Conservation (phyloP, 345 rosid genomes). For the Citrus unshiu region DNA sequence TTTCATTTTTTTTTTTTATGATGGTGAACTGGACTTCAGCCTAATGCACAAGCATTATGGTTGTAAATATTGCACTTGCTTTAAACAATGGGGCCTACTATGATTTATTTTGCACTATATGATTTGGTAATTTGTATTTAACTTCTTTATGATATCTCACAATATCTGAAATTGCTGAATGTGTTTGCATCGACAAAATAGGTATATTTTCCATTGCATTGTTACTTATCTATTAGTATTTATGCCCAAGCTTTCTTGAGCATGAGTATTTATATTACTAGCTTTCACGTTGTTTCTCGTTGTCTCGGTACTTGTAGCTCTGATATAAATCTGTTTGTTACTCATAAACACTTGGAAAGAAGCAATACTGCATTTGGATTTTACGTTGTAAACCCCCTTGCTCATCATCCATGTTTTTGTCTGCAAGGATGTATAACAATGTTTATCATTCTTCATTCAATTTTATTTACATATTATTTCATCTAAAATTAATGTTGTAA, state of each 20-base stretch:
- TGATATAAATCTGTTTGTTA: not conserved
- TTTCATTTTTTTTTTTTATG: not conserved
- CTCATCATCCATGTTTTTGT: not conserved
- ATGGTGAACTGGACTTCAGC: not conserved
- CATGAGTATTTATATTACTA: not conserved
- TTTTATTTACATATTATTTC: not conserved
- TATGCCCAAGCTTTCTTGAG: not conserved
- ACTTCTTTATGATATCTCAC: not conserved
- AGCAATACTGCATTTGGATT: not conserved
- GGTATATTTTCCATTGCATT: not conserved
- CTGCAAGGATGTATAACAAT: not conserved
- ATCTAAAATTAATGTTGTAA: not conserved
- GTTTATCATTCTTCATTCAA: not conserved
- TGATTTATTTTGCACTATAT: not conserved
- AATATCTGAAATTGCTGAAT: not conserved
- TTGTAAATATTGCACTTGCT: not conserved
- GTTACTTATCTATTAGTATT: not conserved
- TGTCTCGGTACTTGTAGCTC: not conserved
- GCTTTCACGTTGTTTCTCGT: not conserved
- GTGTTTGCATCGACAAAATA: not conserved
- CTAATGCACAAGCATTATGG: not conserved
- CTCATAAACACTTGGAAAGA: not conserved
- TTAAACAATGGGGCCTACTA: not conserved
- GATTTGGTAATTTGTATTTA: not conserved
- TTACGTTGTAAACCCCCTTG: not conserved